Conservation (phyloP, 1,284 basidiomycete genomes). For the Pisolithus thermaeus region DNA sequence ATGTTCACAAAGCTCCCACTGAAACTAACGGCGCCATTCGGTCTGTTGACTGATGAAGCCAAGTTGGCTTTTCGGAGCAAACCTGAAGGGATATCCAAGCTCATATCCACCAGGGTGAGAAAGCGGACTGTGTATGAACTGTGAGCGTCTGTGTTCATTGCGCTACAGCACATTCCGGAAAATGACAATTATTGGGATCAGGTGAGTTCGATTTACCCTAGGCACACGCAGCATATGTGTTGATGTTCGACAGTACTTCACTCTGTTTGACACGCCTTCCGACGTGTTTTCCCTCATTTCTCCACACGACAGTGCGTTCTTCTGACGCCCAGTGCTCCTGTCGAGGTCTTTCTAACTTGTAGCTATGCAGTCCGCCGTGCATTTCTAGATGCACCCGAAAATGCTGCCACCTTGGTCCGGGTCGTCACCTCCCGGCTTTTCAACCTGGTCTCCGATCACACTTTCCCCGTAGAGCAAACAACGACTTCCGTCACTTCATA, state of each 20-base stretch:
- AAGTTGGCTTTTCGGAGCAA: conserved; percentile 85
- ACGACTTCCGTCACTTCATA: conserved; percentile 54
- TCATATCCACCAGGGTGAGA: conserved; percentile 60
- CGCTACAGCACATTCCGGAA: conserved; percentile 60
- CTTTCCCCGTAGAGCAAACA: conserved; percentile 63
- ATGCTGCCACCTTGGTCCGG: conserved; percentile 76
- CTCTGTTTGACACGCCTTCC: conserved; percentile 79
- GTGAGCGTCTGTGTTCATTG: conserved; percentile 4
- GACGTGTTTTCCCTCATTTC: conserved; percentile 87
- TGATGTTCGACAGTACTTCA: conserved; percentile 56
- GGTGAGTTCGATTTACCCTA: conserved; percentile 35
- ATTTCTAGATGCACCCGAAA: conserved; percentile 75
- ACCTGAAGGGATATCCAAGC: conserved; percentile 69
- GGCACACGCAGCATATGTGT: conserved; percentile 4
- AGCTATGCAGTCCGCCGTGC: conserved; percentile 64
- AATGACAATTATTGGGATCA: conserved; percentile 83
- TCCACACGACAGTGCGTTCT: conserved; percentile 71
- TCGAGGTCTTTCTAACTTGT: not conserved
- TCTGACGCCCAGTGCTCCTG: conserved; percentile 34
- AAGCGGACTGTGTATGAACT: conserved; percentile 1
- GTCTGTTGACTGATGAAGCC: conserved; percentile 79
- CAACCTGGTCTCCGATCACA: conserved; percentile 75
- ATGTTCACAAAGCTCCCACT: conserved; percentile 68
- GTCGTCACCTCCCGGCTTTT: conserved; percentile 74
- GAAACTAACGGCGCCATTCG: conserved; percentile 68